A percentile compares a stretch with the other conserved stretches of the same genome.
Evolutionary conservation across 2,329 filamentous ascomycete species (phyloP).

Genomic region (Xylariaceae sp.): DNA sequence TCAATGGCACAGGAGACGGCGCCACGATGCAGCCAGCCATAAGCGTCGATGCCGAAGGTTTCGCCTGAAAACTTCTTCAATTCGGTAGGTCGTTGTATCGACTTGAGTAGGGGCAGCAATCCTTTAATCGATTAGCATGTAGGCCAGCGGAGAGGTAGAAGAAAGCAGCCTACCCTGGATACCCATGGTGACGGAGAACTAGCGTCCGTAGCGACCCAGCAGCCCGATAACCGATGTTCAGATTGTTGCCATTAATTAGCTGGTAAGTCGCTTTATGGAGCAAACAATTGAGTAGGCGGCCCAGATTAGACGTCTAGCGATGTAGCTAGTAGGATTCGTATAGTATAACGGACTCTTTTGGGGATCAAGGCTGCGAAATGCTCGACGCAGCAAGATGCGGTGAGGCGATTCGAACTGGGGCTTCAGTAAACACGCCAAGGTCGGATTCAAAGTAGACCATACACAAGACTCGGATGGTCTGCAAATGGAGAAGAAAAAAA

Average conservation of each 20-base stretch:
- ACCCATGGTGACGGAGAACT: conserved; percentile 24
- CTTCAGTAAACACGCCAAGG: conserved; percentile 24
- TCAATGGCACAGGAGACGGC: conserved; percentile 87
- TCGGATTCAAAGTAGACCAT: conserved; percentile 13
- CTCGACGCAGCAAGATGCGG: conserved; percentile 12
- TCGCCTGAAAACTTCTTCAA: conserved; percentile 83
- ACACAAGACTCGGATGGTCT: conserved; percentile 1
- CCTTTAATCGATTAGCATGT: conserved; percentile 39
- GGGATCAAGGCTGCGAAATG: background rate
- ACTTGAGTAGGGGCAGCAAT: conserved; percentile 86
- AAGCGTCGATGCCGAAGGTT: conserved; percentile 90
- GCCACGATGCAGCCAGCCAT: conserved; percentile 96
- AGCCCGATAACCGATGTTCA: conserved; percentile 7
- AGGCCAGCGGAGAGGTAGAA: background rate
- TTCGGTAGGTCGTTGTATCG: conserved; percentile 83
- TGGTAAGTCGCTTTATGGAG: background rate
- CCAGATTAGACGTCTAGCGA: background rate
- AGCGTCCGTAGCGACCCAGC: conserved; percentile 4
- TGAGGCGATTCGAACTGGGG: conserved; percentile 2
- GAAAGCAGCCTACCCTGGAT: conserved; percentile 27
- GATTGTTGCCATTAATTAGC: conserved; percentile 11
- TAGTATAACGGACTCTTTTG: background rate
- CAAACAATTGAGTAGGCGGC: background rate
- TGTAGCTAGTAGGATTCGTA: background rate
- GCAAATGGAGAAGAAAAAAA: background rate